A percentile compares a stretch with the other conserved stretches of the same genome.
Evolutionary conservation across 768 basidiomycete species (phyloP).

Genomic region (Lentinula guzmanii): DNA sequence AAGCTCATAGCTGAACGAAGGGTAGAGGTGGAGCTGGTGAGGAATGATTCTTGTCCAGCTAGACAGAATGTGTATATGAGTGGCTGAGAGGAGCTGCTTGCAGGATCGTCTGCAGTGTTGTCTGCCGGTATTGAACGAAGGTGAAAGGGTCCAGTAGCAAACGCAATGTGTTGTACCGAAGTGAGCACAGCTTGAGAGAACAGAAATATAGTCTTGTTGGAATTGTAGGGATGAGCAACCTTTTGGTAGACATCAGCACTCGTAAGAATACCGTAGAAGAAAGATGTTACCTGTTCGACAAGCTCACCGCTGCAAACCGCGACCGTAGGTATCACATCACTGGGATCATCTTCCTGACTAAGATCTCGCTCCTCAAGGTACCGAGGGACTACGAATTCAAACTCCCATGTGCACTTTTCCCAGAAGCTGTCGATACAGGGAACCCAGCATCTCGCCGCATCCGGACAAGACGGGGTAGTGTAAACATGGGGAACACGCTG

Average conservation of each 20-base stretch:
- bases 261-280: background rate
- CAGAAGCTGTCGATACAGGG: slow-evolving; percentile 92
- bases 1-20: slow-evolving; percentile 89
- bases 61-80: slow-evolving; percentile 90
- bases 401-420: slow-evolving; percentile 98
- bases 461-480: slow-evolving; percentile 80
- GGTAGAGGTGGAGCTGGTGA: slow-evolving; percentile 65
- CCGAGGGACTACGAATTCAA: slow-evolving; percentile 90
- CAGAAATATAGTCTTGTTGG: slow-evolving; percentile 90
- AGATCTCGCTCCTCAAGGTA: slow-evolving; percentile 62
- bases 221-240: slow-evolving; percentile 91
- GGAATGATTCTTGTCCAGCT: slow-evolving; percentile 75
- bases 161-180: slow-evolving; percentile 94
- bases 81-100: slow-evolving; percentile 55
- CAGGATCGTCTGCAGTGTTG: slow-evolving; percentile 51
- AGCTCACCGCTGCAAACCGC: slow-evolving; percentile 95
- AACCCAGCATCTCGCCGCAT: slow-evolving; percentile 97
- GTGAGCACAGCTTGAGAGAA: slow-evolving; percentile 84
- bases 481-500: slow-evolving; percentile 93
- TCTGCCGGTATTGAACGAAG: slow-evolving; percentile 64
- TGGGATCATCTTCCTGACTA: slow-evolving; percentile 45
- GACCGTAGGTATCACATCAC: slow-evolving; percentile 67
- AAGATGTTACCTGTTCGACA: slow-evolving; percentile 70
- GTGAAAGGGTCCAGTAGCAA: slow-evolving; percentile 94
- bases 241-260: slow-evolving; percentile 20